phyloP scores from a whole-genome alignment of 805 yeast genomes.

The Wickerhamiella galacta region DNA sequence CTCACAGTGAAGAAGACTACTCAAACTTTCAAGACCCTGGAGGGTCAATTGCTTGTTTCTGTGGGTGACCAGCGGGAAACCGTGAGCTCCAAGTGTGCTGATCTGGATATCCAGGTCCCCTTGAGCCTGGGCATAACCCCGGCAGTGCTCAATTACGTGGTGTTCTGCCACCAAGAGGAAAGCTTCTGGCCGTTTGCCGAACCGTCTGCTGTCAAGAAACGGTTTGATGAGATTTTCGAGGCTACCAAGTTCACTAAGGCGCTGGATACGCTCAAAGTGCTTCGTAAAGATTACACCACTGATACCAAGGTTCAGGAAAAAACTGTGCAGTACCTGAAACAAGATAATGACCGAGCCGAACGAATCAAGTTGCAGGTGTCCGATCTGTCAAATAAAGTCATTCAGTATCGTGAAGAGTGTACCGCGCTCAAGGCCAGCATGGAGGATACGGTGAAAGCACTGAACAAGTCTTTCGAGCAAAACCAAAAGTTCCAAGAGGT shows the following conservation, averaged over 20 bases:
- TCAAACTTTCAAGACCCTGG: constrained; percentile 74
- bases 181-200: constrained; percentile 87
- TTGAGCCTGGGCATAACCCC: constrained; percentile 71
- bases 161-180: constrained; percentile 96
- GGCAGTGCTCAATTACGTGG: constrained; percentile 77
- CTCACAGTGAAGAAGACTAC: constrained; percentile 44
- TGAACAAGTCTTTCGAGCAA: constrained; percentile 49
- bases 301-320: constrained; percentile 66
- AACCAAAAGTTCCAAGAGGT: constrained; percentile 71
- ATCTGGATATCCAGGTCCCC: constrained; percentile 70
- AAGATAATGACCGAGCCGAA: constrained; percentile 58
- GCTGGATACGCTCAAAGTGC: constrained; percentile 54
- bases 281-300: constrained; percentile 58
- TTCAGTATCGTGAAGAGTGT: constrained; percentile 32
- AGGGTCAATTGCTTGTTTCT: constrained; percentile 65
- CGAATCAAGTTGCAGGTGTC: constrained; percentile 34
- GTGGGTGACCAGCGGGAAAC: constrained; percentile 49
- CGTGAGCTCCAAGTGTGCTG: constrained; percentile 56
- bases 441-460: constrained; percentile 35
- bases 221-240: constrained; percentile 93
- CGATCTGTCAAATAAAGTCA: constrained; percentile 29
- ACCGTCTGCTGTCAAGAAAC: constrained; percentile 71
- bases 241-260: constrained; percentile 88
- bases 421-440: constrained; percentile 33
- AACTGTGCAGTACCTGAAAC: constrained; percentile 57